phyloP scores from a whole-genome alignment of 805 yeast genomes.

The Debaryomyces maramus region DNA sequence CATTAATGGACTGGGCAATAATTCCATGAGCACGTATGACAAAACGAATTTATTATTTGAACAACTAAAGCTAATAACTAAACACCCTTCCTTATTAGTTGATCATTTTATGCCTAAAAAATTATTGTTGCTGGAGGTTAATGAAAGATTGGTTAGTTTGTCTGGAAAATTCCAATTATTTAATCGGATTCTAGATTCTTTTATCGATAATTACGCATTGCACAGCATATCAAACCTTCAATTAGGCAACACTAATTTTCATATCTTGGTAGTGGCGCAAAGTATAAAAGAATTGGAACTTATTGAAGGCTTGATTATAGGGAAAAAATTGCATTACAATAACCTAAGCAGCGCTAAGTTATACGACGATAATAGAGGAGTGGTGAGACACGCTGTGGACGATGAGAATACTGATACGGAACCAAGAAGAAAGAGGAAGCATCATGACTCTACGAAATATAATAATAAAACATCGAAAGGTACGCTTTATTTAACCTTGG shows the following conservation, averaged over 20 bases:
- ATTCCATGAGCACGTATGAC: conserved; percentile 19
- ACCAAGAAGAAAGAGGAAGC: background rate
- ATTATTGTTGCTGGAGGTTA: conserved; percentile 63
- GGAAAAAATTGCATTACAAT: conserved; percentile 62
- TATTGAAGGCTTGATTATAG: conserved; percentile 76
- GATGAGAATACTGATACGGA: conserved; percentile 2
- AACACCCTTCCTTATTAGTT: conserved; percentile 71
- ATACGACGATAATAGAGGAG: conserved; percentile 40
- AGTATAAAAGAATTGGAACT: conserved; percentile 71
- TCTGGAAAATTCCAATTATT: conserved; percentile 62
- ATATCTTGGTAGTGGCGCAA: conserved; percentile 52
- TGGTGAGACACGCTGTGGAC: conserved; percentile 11
- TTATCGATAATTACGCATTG: conserved; percentile 23
- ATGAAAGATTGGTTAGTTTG: conserved; percentile 49
- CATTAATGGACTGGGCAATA: conserved; percentile 7
- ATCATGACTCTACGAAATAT: conserved; percentile 4
- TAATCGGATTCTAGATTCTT: conserved; percentile 46
- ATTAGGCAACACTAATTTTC: conserved; percentile 16
- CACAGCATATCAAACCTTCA: conserved; percentile 3
- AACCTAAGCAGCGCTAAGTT: conserved; percentile 68
- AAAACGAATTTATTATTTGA: conserved; percentile 44
- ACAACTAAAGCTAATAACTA: conserved; percentile 50
- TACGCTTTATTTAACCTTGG: conserved; percentile 23
- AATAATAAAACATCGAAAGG: conserved; percentile 8
- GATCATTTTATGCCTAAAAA: conserved; percentile 78